phyloP scores from a whole-genome alignment of 1,284 basidiomycete genomes.

The Bondarzewia mesenterica region DNA sequence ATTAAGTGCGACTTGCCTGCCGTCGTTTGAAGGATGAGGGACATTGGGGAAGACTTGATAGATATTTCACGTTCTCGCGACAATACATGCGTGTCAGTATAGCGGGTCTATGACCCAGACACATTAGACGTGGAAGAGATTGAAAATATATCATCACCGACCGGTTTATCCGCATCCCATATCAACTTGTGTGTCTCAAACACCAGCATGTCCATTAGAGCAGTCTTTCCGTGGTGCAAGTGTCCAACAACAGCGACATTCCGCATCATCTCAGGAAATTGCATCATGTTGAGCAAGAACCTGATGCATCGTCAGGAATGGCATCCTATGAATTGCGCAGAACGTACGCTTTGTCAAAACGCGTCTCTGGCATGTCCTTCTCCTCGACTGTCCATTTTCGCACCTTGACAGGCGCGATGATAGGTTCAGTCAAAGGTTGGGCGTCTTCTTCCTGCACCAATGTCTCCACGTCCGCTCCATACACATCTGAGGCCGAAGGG shows the following conservation, averaged over 20 bases:
- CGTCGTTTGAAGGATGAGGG: conserved; percentile 82
- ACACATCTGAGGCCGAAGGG: conserved; percentile 86
- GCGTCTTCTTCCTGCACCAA: conserved; percentile 98
- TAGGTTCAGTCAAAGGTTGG: conserved; percentile 92
- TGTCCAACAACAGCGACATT: conserved; percentile 95
- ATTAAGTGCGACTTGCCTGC: conserved; percentile 89
- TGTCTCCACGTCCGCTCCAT: conserved; percentile 92
- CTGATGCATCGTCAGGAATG: conserved; percentile 31
- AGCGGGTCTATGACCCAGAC: conserved; percentile 55
- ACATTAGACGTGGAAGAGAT: conserved; percentile 3
- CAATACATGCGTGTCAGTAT: conserved; percentile 92
- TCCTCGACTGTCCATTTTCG: conserved; percentile 90
- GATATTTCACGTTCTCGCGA: conserved; percentile 88
- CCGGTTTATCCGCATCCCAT: conserved; percentile 86
- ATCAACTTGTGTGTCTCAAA: conserved; percentile 94
- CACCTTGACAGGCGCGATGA: conserved; percentile 91
- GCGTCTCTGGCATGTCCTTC: conserved; percentile 87
- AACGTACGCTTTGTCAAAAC: conserved; percentile 87
- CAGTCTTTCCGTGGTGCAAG: conserved; percentile 97
- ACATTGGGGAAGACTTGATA: conserved; percentile 96
- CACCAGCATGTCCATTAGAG: conserved; percentile 93
- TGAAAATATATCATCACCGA: conserved; percentile 31
- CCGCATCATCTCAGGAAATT: conserved; percentile 90
- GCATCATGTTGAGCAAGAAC: conserved; percentile 88
- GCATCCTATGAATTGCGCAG: conserved; percentile 6